Base-by-base conservation (phyloP, 352 stramenopile genomes). In the Pythium guiyangense region DNA sequence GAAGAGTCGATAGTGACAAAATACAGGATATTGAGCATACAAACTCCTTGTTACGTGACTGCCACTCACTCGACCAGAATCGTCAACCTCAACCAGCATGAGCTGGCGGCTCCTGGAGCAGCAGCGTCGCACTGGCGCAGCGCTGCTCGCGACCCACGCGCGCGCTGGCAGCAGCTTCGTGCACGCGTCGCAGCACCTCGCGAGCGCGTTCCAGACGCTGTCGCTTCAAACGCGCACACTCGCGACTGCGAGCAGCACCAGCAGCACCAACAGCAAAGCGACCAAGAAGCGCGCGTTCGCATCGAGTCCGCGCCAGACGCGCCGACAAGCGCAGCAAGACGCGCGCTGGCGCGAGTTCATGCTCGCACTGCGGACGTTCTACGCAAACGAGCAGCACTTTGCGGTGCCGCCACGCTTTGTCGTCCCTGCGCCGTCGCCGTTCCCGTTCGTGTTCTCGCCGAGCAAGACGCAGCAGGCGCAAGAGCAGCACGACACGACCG, bases 371-470 rank as follows among this genome's bases (percentile, higher is more conserved):
- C 70, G 63, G 17, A 70, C 68, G 4, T 93, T 93, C 54, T 59
- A 82, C 52, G 51, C 69, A 11, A 60, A 82, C 3, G 74, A 91
- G 64, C 45, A 45, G 0, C 84, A 93, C 54, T 93, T 90, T 45
- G 77, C 79, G 20, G 74, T 93, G 0, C 84, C 73, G 15, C 61
- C 64, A 27, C 50, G 42, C 45, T 82, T 75, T 40, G 57, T 69
- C 18, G 65, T 78, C 17, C 71, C 79, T 4, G 50, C 49, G 6
- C 64, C 69, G 37, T 66, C 52, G 66, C 67, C 64, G 43, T 68
- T 64, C 67, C 70, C 57, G 57, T 70, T 10, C 62, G 71, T 25
- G 60, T 63, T 20, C 25, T 27, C 18, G 60, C 12, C 42, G 11
- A 60, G 31, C 20, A 4, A n/a, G n/a, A n/a, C n/a, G n/a, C n/a